Evolutionary conservation across 129 eudicot species (phyloP).

Genomic region (Pittosporum tobira): DNA sequence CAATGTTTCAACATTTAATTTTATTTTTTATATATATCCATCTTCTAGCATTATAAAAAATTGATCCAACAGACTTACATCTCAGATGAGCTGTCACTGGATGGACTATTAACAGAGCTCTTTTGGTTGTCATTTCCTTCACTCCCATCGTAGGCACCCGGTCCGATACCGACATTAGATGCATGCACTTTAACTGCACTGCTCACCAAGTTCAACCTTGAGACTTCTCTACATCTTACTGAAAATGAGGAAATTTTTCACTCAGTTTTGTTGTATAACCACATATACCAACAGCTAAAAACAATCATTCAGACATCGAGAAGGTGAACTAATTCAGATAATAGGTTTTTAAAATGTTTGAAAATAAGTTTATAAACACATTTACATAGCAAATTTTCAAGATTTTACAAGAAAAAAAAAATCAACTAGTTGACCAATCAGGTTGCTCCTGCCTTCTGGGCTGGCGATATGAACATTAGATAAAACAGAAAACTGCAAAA

Average conservation of each 20-base stretch:
- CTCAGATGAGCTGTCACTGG: constrained; percentile 36
- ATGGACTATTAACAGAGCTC: constrained; percentile 27
- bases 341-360: not conserved
- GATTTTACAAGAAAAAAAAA: not conserved
- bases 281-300: constrained; percentile 1
- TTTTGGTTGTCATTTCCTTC: constrained; percentile 44
- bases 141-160: constrained; percentile 68
- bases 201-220: constrained; percentile 18
- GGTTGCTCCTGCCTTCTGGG: not conserved
- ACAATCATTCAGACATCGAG: not conserved
- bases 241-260: constrained; percentile 17
- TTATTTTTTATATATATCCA: not conserved
- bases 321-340: not conserved
- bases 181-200: constrained; percentile 43
- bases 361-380: not conserved
- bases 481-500: not conserved
- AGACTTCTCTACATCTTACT: constrained; percentile 37
- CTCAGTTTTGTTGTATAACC: not conserved
- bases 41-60: not conserved
- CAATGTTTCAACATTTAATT: too few relatives aligned
- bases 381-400: not conserved
- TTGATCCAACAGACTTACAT: constrained; percentile 35
- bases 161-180: constrained; percentile 63
- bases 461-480: not conserved
- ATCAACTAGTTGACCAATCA: not conserved